Base-by-base conservation (phyloP, 1,284 basidiomycete species). In the Ganoderma sinense region DNA sequence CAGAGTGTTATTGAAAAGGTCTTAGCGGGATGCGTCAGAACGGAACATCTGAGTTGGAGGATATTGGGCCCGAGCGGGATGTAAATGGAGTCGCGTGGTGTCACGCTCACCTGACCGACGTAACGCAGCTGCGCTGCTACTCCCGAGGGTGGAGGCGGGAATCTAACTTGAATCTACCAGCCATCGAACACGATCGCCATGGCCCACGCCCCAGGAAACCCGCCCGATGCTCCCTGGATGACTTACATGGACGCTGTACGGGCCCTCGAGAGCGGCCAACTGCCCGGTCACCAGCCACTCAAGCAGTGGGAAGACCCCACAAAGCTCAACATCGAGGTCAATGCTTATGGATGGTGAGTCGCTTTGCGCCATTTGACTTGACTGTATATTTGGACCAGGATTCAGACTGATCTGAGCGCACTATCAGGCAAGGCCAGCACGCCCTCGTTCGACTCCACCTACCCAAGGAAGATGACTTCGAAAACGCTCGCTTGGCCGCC, bases 371-470 rank as follows among this genome's bases (percentile, higher is more conserved):
- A 26, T 39, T 51, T 16, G 2, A 39, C 33, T 23, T 2, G 7
- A 18, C 20, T 48, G 5, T 20, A 36, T 20, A 11, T n/a, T 8
- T 10, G 1, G 2, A 6, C 7, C 18, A 4, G 0, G 43, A 29
- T 10, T 45, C 18, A 13, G 16, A 18, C 56, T 33, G 20, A 51
- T 1, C 20, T 51, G 3, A 29, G 16, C 8, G 3, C 10, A 11
- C 10, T 26, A 26, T 26, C 11, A 70, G 69, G 64, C 53, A 72
- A 16, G 69, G 69, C 4, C 69, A 70, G 45, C 64, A 65, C 14
- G 69, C 48, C 1, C 16, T 51, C 3, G 62, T 69, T 4, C 71
- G 71, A 11, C 65, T 72, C 61, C 69, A 72, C 26, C 69, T 72
- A 10, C 71, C 71, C 4, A 68, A 66, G 56, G 66, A 66, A 45